phyloP scores from a whole-genome alignment of 768 basidiomycete species.

The Panellus pusillus region DNA sequence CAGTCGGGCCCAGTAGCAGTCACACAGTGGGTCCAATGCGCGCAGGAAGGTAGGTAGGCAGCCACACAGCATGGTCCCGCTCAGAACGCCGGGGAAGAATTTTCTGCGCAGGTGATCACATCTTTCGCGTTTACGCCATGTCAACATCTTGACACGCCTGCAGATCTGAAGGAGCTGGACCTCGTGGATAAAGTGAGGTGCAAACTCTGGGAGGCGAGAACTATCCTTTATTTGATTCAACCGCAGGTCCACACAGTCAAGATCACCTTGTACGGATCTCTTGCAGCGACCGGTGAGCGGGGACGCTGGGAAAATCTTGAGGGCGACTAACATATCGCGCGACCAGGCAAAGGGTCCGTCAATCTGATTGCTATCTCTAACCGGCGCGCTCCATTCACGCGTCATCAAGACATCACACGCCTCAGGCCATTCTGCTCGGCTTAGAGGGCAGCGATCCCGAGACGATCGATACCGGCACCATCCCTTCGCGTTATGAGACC shows the following conservation, averaged over 20 bases:
- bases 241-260: constrained; percentile 75
- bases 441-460: constrained; percentile 80
- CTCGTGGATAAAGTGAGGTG: constrained; percentile 64
- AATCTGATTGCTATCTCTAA: not conserved
- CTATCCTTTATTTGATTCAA: not conserved
- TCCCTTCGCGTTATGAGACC: constrained; percentile 69
- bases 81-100: constrained; percentile 46
- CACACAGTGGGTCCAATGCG: constrained; percentile 64
- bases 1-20: not conserved
- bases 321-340: too few species aligned
- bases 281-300: constrained; percentile 82
- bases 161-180: constrained; percentile 65
- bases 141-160: not conserved
- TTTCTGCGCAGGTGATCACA: constrained; percentile 38
- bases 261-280: constrained; percentile 87
- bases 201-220: not conserved
- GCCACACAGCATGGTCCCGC: too few species aligned
- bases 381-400: constrained; percentile 3
- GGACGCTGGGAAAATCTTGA: too few species aligned
- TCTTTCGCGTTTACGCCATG: not conserved
- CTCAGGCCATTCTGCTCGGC: constrained; percentile 67
- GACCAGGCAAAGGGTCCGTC: constrained; percentile 71
- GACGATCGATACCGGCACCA: constrained; percentile 86
- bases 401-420: constrained; percentile 71
- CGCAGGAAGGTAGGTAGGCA: constrained; percentile 45